Conservation (phyloP, 2,329 filamentous ascomycete genomes). For the Podosphaera fusca region DNA sequence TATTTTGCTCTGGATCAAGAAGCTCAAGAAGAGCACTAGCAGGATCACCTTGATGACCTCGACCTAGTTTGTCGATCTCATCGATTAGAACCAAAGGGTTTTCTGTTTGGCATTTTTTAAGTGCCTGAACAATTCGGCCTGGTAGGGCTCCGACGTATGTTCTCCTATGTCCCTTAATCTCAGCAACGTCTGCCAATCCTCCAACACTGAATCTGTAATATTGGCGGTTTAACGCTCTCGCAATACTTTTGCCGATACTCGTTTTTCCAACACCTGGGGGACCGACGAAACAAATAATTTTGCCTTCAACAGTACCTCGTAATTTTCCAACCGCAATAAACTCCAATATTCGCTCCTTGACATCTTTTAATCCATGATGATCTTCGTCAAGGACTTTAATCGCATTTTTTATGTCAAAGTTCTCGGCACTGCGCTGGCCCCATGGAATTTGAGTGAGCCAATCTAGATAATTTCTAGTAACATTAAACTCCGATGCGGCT, state of each 20-base stretch:
- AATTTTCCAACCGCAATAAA: conserved; percentile 97
- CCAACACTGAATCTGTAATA: conserved; percentile 98
- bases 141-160: conserved; percentile 93
- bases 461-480: conserved; percentile 92
- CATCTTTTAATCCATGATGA: conserved; percentile 89
- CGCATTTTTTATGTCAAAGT: conserved; percentile 84
- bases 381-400: conserved; percentile 83
- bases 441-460: conserved; percentile 97
- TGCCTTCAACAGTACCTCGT: conserved; percentile 88
- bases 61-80: conserved; percentile 93
- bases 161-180: conserved; percentile 92
- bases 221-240: conserved; percentile 75
- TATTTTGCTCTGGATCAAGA: conserved; percentile 92
- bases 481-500: conserved; percentile 93
- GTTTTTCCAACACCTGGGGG: conserved; percentile 97
- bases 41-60: conserved; percentile 88
- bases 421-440: conserved; percentile 87
- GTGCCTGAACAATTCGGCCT: conserved; percentile 86
- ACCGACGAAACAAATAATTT: conserved; percentile 93
- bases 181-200: conserved; percentile 86
- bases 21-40: conserved; percentile 83
- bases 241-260: conserved; percentile 95
- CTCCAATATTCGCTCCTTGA: conserved; percentile 93
- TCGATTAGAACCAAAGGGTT: conserved; percentile 93
- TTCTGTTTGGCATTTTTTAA: conserved; percentile 98